Evolutionary conservation across 805 yeast genomes (phyloP).

Genomic region (Cyberlindnera euphorbiae): DNA sequence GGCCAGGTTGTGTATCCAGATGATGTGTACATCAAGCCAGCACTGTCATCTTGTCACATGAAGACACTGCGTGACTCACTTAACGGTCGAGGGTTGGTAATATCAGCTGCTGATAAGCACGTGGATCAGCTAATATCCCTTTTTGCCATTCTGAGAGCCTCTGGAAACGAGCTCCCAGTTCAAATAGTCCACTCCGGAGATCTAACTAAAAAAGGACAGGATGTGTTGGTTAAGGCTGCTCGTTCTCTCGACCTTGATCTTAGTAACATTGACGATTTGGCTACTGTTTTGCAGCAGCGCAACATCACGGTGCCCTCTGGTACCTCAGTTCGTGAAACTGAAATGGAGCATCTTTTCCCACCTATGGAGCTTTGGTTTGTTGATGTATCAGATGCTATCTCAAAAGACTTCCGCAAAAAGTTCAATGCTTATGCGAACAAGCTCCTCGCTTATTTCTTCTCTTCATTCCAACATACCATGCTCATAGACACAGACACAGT

Average conservation of each 20-base stretch:
- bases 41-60: conserved; percentile 27
- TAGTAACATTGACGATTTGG: conserved; percentile 13
- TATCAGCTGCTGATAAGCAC: conserved; percentile 28
- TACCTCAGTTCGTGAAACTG: background rate
- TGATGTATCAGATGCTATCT: conserved; percentile 24
- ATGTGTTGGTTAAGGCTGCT: conserved; percentile 32
- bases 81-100: conserved; percentile 33
- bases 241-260: conserved; percentile 14
- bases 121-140: conserved; percentile 26
- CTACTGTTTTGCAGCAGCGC: conserved; percentile 2
- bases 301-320: conserved; percentile 7
- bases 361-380: conserved; percentile 39
- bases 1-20: conserved; percentile 4
- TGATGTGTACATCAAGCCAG: conserved; percentile 18
- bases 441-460: conserved; percentile 43
- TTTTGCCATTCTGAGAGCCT: conserved; percentile 37
- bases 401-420: conserved; percentile 11
- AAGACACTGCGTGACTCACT: conserved; percentile 22
- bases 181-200: conserved; percentile 36
- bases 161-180: conserved; percentile 35
- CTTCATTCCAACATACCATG: conserved; percentile 43
- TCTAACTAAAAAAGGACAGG: conserved; percentile 28
- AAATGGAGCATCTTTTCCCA: conserved; percentile 20
- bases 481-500: conserved; percentile 51
- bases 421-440: conserved; percentile 43